A percentile compares a stretch with the other conserved stretches of the same genome.
Conservation (phyloP, 73 alveolate genomes). For the Tetrahymena elliotti region DNA sequence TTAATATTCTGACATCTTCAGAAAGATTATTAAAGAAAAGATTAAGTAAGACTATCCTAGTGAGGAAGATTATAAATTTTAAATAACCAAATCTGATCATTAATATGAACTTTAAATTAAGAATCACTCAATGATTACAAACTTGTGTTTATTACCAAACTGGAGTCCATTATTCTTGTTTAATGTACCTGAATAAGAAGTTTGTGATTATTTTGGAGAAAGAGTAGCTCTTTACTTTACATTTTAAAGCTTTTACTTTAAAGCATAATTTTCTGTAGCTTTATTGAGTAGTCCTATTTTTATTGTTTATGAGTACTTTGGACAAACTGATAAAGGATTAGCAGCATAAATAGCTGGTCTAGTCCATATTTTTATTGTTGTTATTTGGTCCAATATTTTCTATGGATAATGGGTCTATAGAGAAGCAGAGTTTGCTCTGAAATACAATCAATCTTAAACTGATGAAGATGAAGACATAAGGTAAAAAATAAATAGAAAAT, state of each 20-base stretch:
- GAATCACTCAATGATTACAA: background rate
- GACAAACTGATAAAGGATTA: background rate
- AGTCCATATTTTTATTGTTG: background rate
- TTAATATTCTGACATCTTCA: background rate
- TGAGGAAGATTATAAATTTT: background rate
- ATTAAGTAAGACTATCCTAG: background rate
- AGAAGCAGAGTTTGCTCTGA: background rate
- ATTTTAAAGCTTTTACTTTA: background rate
- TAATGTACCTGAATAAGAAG: conserved; percentile 26
- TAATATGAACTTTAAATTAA: background rate
- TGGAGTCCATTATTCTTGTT: background rate
- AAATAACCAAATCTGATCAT: background rate
- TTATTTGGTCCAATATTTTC: background rate
- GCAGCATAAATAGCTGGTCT: background rate
- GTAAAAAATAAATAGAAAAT: background rate
- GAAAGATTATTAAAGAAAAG: background rate
- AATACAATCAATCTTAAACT: background rate
- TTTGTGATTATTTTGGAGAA: conserved; percentile 77
- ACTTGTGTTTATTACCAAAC: background rate
- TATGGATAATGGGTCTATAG: background rate
- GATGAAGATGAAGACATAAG: background rate
- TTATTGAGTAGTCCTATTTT: background rate
- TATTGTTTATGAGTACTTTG: background rate
- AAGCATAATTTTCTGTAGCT: background rate
- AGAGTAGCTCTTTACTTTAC: conserved; percentile 68